These are phyloP conservation scores for Saccharum hybrid DNA, from an alignment of 202 grass and related monocot genomes.

Conservation along the genomic window DNA sequence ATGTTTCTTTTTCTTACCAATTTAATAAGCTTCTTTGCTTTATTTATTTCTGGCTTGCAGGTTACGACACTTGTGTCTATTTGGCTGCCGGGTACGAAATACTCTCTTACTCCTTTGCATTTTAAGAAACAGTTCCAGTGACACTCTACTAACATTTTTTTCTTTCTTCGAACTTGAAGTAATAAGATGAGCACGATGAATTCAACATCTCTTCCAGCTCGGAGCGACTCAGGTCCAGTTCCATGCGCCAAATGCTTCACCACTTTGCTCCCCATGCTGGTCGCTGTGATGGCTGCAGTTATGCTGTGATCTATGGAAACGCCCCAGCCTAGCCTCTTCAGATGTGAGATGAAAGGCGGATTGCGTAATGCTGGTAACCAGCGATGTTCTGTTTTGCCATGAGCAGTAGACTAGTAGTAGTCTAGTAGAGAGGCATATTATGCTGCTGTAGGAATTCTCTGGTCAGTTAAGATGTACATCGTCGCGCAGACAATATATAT, in stretches of 20 bases:
- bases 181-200: constrained; percentile 71
- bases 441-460: constrained; percentile 27
- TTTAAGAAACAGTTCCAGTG: constrained; percentile 6
- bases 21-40: constrained; percentile 30
- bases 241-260: background rate
- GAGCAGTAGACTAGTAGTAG: constrained; percentile 27
- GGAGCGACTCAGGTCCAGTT: background rate
- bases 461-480: constrained; percentile 28
- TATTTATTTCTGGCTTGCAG: constrained; percentile 58
- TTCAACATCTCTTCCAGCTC: constrained; percentile 53
- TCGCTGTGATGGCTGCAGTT: constrained; percentile 9
- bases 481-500: constrained; percentile 30
- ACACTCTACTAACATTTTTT: constrained; percentile 27
- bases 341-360: constrained; percentile 24
- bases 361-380: constrained; percentile 40
- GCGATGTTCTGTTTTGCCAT: constrained; percentile 8
- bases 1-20: background rate
- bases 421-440: background rate
- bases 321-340: background rate
- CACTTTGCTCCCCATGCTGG: constrained; percentile 33
- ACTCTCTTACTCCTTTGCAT: background rate
- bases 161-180: constrained; percentile 29
- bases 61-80: constrained; percentile 89
- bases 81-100: constrained; percentile 64
- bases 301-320: constrained; percentile 28